Base-by-base conservation (phyloP, 2,329 filamentous ascomycete species). In the Exophiala oligosperma region DNA sequence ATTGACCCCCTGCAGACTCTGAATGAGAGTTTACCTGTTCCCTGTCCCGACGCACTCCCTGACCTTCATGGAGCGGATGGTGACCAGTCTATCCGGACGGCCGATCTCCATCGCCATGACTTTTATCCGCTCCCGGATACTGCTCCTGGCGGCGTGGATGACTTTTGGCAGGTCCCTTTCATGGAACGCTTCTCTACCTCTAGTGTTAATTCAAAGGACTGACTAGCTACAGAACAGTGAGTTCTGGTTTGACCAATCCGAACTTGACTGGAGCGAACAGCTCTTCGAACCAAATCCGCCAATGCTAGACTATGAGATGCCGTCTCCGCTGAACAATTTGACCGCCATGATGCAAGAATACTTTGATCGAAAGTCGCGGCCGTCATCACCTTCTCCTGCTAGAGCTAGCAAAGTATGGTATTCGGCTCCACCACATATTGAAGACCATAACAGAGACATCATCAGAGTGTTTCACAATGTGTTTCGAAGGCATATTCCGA, bases 291-390 rank as follows among this genome's bases (percentile, higher is more conserved):
- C 52, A 24, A 49, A 44, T 14, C 24, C 38, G 8, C 48, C 46
- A 3, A 49, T 60, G 40, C 32, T 43, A 3, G 35, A 60, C 35
- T 37, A 55, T 55, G 47, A 35, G 21, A n/a, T 49, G 14, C 48
- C 57, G 24, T 60, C 52, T n/a, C 32, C 52, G 9, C 46, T 56
- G 35, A 28, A 52, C n/a, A 50, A 41, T 24, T 41, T 60, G 23
- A 52, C 54, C 6, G 28, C 44, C 24, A 51, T 47, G 38, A 60
- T 60, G 57, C 57, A 60, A 49, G 57, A 60, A 35, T 56, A 60
- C 28, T 60, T 60, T n/a, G 57, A 60, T 41, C 47, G 57, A 21
- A 60, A 60, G 24, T 56, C 57, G 7, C 43, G 47, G 37, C 52
- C 52, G 29, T 43, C 49, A 29, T 55, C 57, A 8, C 53, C 57